Conservation (phyloP, 441 rosid species). For the Iberis amara region DNA sequence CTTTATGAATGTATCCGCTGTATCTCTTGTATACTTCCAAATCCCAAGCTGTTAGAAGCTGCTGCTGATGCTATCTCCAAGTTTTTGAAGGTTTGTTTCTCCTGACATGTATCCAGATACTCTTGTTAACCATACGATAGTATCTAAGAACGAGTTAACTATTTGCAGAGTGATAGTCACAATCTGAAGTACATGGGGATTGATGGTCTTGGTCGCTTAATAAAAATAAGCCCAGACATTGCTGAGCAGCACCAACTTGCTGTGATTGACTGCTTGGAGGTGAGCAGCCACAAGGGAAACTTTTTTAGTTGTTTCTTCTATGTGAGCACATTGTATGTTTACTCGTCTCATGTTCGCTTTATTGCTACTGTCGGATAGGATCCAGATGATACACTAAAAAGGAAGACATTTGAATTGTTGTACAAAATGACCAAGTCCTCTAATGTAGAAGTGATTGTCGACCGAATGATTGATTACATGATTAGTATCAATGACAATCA, state of each 20-base stretch:
- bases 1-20: conserved; percentile 86
- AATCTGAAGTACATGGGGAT: conserved; percentile 94
- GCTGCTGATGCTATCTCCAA: conserved; percentile 82
- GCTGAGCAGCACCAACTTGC: conserved; percentile 97
- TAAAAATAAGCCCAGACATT: conserved; percentile 81
- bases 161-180: conserved; percentile 86
- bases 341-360: conserved; percentile 13
- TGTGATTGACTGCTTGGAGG: conserved; percentile 98
- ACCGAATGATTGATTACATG: conserved; percentile 97
- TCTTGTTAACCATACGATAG: conserved; percentile 20
- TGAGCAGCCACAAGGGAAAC: conserved; percentile 28
- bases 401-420: conserved; percentile 87
- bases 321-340: too few species aligned
- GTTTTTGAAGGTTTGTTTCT: conserved; percentile 72
- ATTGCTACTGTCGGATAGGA: conserved; percentile 50
- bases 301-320: conserved; percentile 7
- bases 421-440: conserved; percentile 96
- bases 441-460: conserved; percentile 94
- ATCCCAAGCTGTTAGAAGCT: conserved; percentile 75
- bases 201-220: conserved; percentile 86
- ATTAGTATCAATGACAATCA: conserved; percentile 83
- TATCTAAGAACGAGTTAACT: conserved; percentile 21
- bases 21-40: conserved; percentile 77
- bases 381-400: conserved; percentile 91
- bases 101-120: too few species aligned